Conservation (phyloP, 495 filamentous ascomycete genomes). For the Sphaerosporella brunnea region DNA sequence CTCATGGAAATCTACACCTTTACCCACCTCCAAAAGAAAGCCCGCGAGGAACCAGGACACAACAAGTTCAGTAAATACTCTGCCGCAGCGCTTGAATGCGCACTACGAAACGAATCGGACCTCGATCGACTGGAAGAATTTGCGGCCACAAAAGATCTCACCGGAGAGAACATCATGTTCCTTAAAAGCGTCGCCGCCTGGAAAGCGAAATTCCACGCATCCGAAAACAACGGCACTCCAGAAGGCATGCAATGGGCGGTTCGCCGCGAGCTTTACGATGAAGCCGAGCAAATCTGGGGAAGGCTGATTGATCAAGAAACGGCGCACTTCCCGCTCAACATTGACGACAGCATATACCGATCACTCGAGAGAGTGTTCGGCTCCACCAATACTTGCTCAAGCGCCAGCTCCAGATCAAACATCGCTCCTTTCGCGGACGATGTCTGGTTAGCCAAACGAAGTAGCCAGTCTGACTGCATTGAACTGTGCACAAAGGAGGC, state of each 20-base stretch:
- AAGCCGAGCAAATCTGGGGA: slow-evolving; percentile 19
- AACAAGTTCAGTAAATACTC: neutral
- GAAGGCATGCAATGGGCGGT: slow-evolving; percentile 4
- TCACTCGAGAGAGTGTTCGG: slow-evolving; percentile 14
- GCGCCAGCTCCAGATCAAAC: neutral
- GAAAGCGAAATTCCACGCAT: slow-evolving; percentile 9
- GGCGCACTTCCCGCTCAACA: slow-evolving; percentile 18
- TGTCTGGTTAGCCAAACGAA: too few relatives aligned
- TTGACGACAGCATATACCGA: slow-evolving; percentile 14
- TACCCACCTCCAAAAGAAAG: slow-evolving; percentile 17
- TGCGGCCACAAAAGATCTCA: slow-evolving; percentile 41
- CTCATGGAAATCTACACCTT: slow-evolving; percentile 34
- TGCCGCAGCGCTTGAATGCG: neutral
- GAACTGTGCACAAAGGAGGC: neutral
- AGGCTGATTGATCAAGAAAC: slow-evolving; percentile 13
- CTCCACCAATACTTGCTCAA: neutral
- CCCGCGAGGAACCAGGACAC: slow-evolving; percentile 12
- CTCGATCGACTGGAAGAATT: slow-evolving; percentile 31
- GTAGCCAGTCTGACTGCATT: too few relatives aligned
- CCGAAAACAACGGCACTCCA: neutral
- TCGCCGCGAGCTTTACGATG: slow-evolving; percentile 9
- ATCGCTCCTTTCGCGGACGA: slow-evolving; percentile 20
- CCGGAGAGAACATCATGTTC: slow-evolving; percentile 45
- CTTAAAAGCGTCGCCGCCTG: slow-evolving; percentile 27
- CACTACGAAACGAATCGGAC: neutral